phyloP scores from a whole-genome alignment of 164 flowering plant genomes.

The Magnolia changhungtana region DNA sequence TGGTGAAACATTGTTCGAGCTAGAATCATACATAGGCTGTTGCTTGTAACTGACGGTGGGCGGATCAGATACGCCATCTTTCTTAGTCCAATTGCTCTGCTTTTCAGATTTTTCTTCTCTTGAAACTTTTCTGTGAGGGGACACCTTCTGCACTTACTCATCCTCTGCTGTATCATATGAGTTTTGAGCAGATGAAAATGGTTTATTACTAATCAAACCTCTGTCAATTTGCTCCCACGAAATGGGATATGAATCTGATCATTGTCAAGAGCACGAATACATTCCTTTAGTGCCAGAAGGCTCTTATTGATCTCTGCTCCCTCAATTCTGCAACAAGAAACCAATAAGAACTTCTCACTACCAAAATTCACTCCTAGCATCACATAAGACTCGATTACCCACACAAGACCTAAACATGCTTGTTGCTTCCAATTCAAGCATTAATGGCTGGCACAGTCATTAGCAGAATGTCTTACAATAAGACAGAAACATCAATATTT shows the following conservation, averaged over 20 bases:
- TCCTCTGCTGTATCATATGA: slow-evolving; percentile 38
- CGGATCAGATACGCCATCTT: too few species aligned
- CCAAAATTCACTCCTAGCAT: too few species aligned
- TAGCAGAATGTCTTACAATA: too few species aligned
- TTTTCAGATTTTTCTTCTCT: slow-evolving; percentile 60
- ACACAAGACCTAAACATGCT: background rate
- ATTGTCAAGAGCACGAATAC: slow-evolving; percentile 98
- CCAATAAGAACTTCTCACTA: too few species aligned
- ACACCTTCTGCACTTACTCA: slow-evolving; percentile 77
- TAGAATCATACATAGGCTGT: too few species aligned
- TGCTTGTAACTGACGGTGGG: too few species aligned
- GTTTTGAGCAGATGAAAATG: slow-evolving; percentile 34
- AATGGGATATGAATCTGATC: slow-evolving; percentile 97
- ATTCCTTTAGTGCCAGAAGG: slow-evolving; percentile 86
- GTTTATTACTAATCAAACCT: slow-evolving; percentile 41
- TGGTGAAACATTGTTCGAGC: too few species aligned
- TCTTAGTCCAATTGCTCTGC: too few species aligned
- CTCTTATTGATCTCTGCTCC: too few species aligned
- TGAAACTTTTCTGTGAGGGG: slow-evolving; percentile 70
- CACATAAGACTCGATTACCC: slow-evolving; percentile 10
- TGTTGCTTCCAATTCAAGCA: background rate
- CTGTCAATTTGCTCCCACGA: slow-evolving; percentile 98
- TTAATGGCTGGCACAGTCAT: background rate
- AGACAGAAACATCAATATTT: slow-evolving; percentile 29
- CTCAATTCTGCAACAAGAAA: too few species aligned